Evolutionary conservation across 2,329 filamentous ascomycete genomes (phyloP).

Genomic region (Anisogramma anomala): DNA sequence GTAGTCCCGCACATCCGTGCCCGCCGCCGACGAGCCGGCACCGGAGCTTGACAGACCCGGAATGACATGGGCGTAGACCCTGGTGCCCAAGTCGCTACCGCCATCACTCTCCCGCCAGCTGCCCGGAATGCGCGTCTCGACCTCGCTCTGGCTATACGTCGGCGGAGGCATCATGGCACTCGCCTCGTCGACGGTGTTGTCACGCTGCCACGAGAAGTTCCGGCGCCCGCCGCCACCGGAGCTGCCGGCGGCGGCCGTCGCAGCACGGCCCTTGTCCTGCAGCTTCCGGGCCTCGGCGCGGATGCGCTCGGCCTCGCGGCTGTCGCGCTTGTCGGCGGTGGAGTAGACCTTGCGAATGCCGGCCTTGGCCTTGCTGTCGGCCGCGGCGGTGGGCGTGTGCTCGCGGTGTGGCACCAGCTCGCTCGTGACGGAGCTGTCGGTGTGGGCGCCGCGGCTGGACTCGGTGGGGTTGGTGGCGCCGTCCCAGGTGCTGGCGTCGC

Average conservation of each 20-base stretch:
- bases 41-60: conserved; percentile 33
- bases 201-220: conserved; percentile 14
- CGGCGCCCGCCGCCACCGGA: conserved; percentile 19
- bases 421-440: conserved; percentile 39
- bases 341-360: conserved; percentile 53
- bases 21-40: conserved; percentile 20
- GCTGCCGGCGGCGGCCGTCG: conserved; percentile 35
- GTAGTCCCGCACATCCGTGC: conserved; percentile 26
- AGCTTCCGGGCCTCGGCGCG: conserved; percentile 44
- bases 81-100: conserved; percentile 42
- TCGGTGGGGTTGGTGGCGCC: conserved; percentile 57
- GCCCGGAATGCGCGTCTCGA: conserved; percentile 24
- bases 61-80: conserved; percentile 45
- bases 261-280: conserved; percentile 40
- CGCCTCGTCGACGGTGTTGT: conserved; percentile 12
- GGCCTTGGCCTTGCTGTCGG: conserved; percentile 31
- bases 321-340: conserved; percentile 41
- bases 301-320: conserved; percentile 42
- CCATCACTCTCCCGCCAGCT: conserved; percentile 30
- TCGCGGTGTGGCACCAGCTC: conserved; percentile 50
- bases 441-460: conserved; percentile 29
- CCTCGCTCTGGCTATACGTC: conserved; percentile 14
- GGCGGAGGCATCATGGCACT: conserved; percentile 11
- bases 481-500: conserved; percentile 71
- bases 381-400: conserved; percentile 43